Base-by-base conservation (phyloP, 805 yeast genomes). In the Ogataea parapolymorpha region DNA sequence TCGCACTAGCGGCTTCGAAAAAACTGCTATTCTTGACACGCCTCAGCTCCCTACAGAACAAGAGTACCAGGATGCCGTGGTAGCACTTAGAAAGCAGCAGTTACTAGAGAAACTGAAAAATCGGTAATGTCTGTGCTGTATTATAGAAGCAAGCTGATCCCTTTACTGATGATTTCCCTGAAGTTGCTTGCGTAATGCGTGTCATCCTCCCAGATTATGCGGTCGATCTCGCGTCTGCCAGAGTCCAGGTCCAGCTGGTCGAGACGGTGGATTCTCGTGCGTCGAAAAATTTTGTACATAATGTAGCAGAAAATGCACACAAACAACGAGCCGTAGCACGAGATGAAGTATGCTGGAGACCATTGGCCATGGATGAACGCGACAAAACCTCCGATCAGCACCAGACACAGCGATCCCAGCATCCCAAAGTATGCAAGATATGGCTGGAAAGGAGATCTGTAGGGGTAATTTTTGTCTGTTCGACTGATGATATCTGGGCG, bases 141-240 rank as follows among this genome's bases (percentile, higher is more conserved):
- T 33, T 29, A 48, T 7, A 48, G 26, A n/a, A 51, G 28, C 5
- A 46, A 40, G 24, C 34, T 40, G 6, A 56, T 34, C n/a, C 48
- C 51, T 37, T 54, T 62, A 3, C 34, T 36, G 15, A 63, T 17
- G 15, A 59, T 49, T 36, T 65, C 71, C 32, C 51, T 58, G 27
- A 65, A 55, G 35, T 55, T 67, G 27, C 56, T 55, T 15, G 54
- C 48, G 37, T 63, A 63, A 28, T 59, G 53, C 39, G 49, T 68
- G 37, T 85, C 86, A 43, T 86, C 93, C 50, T 82, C 87, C 95
- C 95, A 86, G 16, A 80, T 77, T 48, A 76, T 76, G 35, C 88
- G 68, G 61, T 88, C 96, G 64, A 82, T 78, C 58, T 87, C 95
- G 37, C 93, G 71, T 53, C 95, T 68, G 2, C 95, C 95, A 0